Evolutionary conservation across 768 basidiomycete genomes (phyloP).

Genomic region (Boletales sp.): DNA sequence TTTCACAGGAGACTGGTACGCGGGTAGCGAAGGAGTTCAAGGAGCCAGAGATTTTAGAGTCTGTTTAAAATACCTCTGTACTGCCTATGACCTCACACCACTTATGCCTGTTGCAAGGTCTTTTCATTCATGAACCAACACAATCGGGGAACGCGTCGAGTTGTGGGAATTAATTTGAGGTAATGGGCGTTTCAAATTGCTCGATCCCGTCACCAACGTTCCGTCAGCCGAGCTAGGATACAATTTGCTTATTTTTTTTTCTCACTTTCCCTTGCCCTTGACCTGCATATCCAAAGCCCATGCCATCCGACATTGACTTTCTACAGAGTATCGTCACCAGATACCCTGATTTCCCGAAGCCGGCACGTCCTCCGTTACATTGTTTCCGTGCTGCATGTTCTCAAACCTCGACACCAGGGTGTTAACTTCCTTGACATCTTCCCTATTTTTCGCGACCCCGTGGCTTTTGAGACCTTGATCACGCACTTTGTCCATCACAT

Average conservation of each 20-base stretch:
- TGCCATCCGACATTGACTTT: slow-evolving; percentile 77
- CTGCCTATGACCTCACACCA: slow-evolving; percentile 27
- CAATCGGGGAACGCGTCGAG: no score
- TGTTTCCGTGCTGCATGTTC: neutral
- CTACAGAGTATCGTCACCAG: slow-evolving; percentile 57
- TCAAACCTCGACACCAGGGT: slow-evolving; percentile 47
- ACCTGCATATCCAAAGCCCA: slow-evolving; percentile 25
- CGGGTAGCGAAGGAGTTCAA: slow-evolving; percentile 95
- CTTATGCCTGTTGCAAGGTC: slow-evolving; percentile 25
- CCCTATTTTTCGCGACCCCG: slow-evolving; percentile 82
- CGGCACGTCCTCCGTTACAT: slow-evolving; percentile 45
- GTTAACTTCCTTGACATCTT: slow-evolving; percentile 94
- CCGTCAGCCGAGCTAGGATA: no score
- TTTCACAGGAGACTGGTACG: slow-evolving; percentile 82
- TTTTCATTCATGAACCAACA: no score
- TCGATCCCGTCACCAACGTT: no score
- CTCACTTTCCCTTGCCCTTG: neutral
- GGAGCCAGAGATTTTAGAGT: slow-evolving; percentile 91
- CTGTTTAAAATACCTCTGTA: slow-evolving; percentile 67
- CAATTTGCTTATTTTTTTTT: neutral
- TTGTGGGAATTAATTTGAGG: no score
- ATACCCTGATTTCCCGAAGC: slow-evolving; percentile 85
- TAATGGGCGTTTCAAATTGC: no score
- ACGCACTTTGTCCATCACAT: slow-evolving; percentile 86
- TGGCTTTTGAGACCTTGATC: slow-evolving; percentile 86